Conservation (phyloP, 768 basidiomycete species). For the Amanita brunnescens region DNA sequence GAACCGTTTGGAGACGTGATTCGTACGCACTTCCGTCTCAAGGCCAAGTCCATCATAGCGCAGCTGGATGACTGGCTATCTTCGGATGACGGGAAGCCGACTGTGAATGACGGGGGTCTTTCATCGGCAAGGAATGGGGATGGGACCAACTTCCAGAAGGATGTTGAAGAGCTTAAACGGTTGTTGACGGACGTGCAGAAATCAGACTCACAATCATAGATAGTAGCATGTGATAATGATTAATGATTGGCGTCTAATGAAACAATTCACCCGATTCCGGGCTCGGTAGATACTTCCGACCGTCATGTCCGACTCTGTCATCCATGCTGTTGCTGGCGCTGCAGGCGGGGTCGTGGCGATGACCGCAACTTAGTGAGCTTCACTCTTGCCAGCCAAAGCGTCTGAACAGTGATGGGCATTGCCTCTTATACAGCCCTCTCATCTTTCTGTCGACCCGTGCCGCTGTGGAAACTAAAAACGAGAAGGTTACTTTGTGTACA, state of each 20-base stretch:
- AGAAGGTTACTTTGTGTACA: slow-evolving; percentile 40
- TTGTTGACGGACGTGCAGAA: slow-evolving; percentile 39
- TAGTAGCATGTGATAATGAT: slow-evolving; percentile 2
- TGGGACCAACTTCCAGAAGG: slow-evolving; percentile 52
- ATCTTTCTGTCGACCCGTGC: slow-evolving; percentile 90
- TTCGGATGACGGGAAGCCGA: slow-evolving; percentile 63
- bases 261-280: neutral
- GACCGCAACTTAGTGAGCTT: slow-evolving; percentile 75
- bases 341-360: slow-evolving; percentile 87
- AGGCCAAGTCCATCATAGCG: slow-evolving; percentile 54
- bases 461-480: slow-evolving; percentile 79
- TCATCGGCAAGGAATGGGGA: slow-evolving; percentile 20
- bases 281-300: neutral
- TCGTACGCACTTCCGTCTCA: slow-evolving; percentile 84
- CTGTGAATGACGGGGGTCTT: slow-evolving; percentile 45
- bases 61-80: slow-evolving; percentile 78
- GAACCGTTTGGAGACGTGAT: slow-evolving; percentile 85
- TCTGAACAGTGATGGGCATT: slow-evolving; percentile 3
- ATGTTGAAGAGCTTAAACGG: slow-evolving; percentile 64
- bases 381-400: slow-evolving; percentile 4
- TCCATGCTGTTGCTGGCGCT: slow-evolving; percentile 86
- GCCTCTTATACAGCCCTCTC: slow-evolving; percentile 63
- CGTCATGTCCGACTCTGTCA: slow-evolving; percentile 65
- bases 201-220: neutral
- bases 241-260: neutral